Conservation (phyloP, 2,329 filamentous ascomycete species). For the Moelleriella libera region DNA sequence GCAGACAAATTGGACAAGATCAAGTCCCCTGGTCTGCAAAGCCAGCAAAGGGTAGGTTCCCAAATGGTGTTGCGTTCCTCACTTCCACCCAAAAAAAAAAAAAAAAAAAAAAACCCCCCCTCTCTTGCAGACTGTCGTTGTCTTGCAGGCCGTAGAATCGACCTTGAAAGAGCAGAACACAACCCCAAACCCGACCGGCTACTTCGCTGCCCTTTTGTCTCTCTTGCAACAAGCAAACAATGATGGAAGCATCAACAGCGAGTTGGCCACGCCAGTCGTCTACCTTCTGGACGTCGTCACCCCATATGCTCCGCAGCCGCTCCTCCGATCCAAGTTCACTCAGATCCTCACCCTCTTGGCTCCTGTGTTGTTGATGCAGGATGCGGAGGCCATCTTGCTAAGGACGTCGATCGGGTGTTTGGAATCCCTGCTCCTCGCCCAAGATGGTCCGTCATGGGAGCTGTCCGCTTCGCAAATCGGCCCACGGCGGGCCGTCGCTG, state of each 20-base stretch:
- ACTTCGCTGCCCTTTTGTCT: constrained; percentile 89
- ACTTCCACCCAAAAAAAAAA: not conserved
- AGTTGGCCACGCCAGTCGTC: constrained; percentile 72
- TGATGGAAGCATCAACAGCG: constrained; percentile 59
- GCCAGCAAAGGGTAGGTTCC: constrained; percentile 67
- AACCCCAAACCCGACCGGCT: constrained; percentile 72
- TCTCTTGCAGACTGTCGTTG: constrained; percentile 54
- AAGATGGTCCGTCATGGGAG: constrained; percentile 81
- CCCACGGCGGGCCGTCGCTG: constrained; percentile 75
- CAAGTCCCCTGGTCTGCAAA: constrained; percentile 89
- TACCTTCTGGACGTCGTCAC: constrained; percentile 93
- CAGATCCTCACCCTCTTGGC: constrained; percentile 81
- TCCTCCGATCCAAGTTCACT: constrained; percentile 88
- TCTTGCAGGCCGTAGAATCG: constrained; percentile 84
- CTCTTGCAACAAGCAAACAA: constrained; percentile 67
- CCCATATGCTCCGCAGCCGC: constrained; percentile 66
- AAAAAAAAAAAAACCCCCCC: not conserved
- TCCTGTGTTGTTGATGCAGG: constrained; percentile 63
- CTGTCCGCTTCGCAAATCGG: constrained; percentile 71
- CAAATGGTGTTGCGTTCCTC: no score
- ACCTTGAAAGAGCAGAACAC: constrained; percentile 82
- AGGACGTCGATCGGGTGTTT: constrained; percentile 84
- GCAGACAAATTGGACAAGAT: constrained; percentile 95
- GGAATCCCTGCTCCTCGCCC: constrained; percentile 78
- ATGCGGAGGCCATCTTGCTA: constrained; percentile 77